A percentile compares a stretch with the other conserved stretches of the same genome.
Conservation (phyloP, 176 grass and related monocot genomes). For the Urochloa ruziziensis region DNA sequence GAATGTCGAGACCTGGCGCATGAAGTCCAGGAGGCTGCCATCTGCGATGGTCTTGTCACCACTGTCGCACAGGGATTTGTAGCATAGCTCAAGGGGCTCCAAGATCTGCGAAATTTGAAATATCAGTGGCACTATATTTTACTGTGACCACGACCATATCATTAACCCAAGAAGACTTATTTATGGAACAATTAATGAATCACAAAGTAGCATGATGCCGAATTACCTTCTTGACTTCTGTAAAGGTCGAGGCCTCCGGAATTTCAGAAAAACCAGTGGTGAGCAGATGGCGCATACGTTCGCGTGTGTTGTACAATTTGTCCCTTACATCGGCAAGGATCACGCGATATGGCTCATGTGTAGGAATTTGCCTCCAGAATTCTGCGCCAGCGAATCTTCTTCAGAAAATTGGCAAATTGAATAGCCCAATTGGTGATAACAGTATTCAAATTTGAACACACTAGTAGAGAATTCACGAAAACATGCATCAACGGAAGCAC, state of each 20-base stretch:
- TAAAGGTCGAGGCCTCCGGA: conserved; percentile 39
- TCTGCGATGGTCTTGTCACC: conserved; percentile 77
- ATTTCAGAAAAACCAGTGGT: conserved; percentile 58
- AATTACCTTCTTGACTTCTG: conserved; percentile 65
- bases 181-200: no score
- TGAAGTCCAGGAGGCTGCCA: conserved; percentile 80
- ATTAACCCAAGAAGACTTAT: no score
- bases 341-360: conserved; percentile 74
- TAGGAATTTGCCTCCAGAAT: conserved; percentile 80
- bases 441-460: background rate
- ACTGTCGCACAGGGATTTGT: conserved; percentile 52
- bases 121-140: no score
- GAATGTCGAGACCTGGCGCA: conserved; percentile 78
- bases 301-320: conserved; percentile 80
- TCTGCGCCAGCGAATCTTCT: conserved; percentile 64
- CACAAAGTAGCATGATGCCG: no score
- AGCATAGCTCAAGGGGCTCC: conserved; percentile 86
- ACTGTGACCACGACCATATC: no score
- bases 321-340: conserved; percentile 77
- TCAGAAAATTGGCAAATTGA: no score
- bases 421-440: no score
- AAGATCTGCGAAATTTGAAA: no score
- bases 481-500: no score
- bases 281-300: conserved; percentile 55
- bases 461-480: no score